phyloP scores from a whole-genome alignment of 129 eudicot genomes.

The Ambrosia artemisiifolia region DNA sequence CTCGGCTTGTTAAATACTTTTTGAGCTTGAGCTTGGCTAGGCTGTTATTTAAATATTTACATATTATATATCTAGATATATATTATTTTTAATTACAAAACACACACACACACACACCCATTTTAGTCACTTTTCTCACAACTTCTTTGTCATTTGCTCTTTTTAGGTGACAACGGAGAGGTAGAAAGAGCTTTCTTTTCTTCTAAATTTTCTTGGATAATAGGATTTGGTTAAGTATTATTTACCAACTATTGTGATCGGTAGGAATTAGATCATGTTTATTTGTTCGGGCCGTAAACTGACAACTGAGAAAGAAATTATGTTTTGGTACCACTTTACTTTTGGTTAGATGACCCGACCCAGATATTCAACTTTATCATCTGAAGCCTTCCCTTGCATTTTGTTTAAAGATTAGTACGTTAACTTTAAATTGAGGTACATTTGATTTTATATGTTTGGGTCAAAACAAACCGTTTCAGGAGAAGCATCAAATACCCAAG shows the following conservation, averaged over 20 bases:
- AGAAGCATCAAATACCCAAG: too few relatives aligned
- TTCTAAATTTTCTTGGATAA: slow-evolving; percentile 2
- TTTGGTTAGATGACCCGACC: not conserved
- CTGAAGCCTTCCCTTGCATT: not conserved
- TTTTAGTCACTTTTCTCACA: too few relatives aligned
- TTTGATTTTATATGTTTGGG: too few relatives aligned
- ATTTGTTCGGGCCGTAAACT: slow-evolving; percentile 13
- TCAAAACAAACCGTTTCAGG: not conserved
- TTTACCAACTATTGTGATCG: slow-evolving; percentile 19
- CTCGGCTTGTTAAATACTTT: not conserved
- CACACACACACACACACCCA: too few relatives aligned
- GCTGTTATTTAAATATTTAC: too few relatives aligned
- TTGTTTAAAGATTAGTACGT: not conserved
- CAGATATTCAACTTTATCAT: not conserved
- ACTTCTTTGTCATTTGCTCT: not conserved
- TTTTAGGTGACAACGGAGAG: slow-evolving; percentile 21
- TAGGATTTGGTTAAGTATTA: slow-evolving; percentile 19
- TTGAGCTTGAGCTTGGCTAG: not conserved
- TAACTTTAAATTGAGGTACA: not conserved
- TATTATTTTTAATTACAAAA: too few relatives aligned
- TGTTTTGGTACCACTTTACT: not conserved
- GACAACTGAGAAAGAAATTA: not conserved
- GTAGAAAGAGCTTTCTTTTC: slow-evolving; percentile 18
- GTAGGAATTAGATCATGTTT: slow-evolving; percentile 19
- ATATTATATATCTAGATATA: too few relatives aligned